These are phyloP conservation scores for Claviceps sp. DNA, from an alignment of 2,329 filamentous ascomycete genomes.

Conservation along the genomic window DNA sequence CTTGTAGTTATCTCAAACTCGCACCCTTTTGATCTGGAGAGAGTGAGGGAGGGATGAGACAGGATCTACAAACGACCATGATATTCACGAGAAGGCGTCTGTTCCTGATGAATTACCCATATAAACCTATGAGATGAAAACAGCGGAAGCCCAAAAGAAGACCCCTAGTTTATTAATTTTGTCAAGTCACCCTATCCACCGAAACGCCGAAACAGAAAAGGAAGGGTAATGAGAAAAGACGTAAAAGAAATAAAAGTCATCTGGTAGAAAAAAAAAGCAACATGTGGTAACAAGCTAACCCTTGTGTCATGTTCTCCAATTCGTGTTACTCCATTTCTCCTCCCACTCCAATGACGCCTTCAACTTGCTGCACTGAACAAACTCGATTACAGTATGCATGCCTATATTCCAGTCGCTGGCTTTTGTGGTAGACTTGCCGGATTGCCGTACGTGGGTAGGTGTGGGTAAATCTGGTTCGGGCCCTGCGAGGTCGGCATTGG, in stretches of 20 bases:
- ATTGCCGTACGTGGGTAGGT: conserved; percentile 44
- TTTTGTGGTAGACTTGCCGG: conserved; percentile 47
- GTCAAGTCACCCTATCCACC: conserved; percentile 19
- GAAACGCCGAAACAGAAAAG: conserved; percentile 20
- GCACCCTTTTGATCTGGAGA: too few species aligned
- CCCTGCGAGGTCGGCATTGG: conserved; percentile 28
- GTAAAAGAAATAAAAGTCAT: background rate
- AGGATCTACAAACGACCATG: too few species aligned
- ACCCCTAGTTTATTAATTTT: background rate
- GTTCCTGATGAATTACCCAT: too few species aligned
- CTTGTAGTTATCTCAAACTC: too few species aligned
- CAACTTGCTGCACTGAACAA: conserved; percentile 11
- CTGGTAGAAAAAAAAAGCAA: background rate
- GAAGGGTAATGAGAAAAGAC: background rate
- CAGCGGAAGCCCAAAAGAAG: background rate
- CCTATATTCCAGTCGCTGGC: conserved; percentile 35
- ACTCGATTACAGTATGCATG: conserved; percentile 17
- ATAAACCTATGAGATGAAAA: background rate
- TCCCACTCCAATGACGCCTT: conserved; percentile 18
- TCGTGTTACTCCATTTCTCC: conserved; percentile 11
- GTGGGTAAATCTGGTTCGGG: conserved; percentile 33
- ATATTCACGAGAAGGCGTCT: too few species aligned
- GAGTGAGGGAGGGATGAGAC: too few species aligned
- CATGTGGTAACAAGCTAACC: conserved; percentile 14
- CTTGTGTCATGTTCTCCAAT: conserved; percentile 4